These are phyloP conservation scores for Aureobasidium sp. DNA, from an alignment of 2,329 filamentous ascomycete species.

Conservation along the genomic window DNA sequence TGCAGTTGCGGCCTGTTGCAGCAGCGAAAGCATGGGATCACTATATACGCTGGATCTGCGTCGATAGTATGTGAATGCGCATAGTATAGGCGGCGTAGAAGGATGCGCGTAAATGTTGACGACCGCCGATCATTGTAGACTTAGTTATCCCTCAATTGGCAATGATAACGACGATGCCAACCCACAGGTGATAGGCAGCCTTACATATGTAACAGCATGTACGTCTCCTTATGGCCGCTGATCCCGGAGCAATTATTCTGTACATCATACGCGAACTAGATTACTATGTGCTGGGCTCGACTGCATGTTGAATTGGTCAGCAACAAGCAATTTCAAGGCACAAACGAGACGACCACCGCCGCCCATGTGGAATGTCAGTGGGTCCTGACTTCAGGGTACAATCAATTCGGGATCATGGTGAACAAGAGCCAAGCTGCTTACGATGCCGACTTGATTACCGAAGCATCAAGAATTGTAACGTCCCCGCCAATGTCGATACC, in stretches of 20 bases:
- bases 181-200: not conserved
- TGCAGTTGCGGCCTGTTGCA: not conserved
- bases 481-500: not conserved
- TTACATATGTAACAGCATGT: not conserved
- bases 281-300: not conserved
- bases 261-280: not conserved
- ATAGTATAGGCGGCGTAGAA: not conserved
- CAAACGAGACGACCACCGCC: too few relatives aligned
- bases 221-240: not conserved
- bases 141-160: not conserved
- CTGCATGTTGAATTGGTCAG: too few relatives aligned
- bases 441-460: not conserved
- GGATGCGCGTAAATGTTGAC: not conserved
- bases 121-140: not conserved
- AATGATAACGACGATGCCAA: not conserved
- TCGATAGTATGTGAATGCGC: not conserved
- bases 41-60: not conserved
- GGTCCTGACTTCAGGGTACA: not conserved
- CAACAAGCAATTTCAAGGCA: too few relatives aligned
- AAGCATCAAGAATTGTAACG: not conserved
- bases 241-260: not conserved
- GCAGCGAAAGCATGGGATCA: not conserved
- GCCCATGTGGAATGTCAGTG: not conserved
- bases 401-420: not conserved
- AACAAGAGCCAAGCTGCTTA: not conserved